Conservation (phyloP, 306 rosid species). For the Rosa persica region DNA sequence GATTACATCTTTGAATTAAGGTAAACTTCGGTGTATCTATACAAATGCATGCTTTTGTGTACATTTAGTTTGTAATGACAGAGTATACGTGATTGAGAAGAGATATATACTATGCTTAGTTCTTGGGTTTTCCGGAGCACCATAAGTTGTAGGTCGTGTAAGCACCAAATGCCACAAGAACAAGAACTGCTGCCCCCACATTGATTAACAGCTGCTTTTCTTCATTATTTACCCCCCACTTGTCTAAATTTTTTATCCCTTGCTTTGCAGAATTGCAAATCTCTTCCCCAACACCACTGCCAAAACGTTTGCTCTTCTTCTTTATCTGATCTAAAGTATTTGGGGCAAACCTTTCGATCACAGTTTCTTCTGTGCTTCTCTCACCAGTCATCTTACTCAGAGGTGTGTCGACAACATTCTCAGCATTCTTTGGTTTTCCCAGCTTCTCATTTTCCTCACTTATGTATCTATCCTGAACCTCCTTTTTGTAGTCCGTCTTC, state of each 20-base stretch:
- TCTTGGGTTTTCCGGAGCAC: conserved; percentile 25
- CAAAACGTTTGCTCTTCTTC: conserved; percentile 4
- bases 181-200: conserved; percentile 52
- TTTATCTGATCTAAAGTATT: conserved; percentile 23
- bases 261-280: conserved; percentile 6
- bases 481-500: neutral
- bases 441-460: conserved; percentile 23
- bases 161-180: conserved; percentile 52
- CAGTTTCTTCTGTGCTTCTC: conserved; percentile 21
- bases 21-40: neutral
- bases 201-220: conserved; percentile 40
- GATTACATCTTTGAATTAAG: neutral
- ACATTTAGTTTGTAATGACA: neutral
- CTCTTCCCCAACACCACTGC: neutral
- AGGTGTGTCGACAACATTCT: conserved; percentile 17
- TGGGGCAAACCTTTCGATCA: conserved; percentile 11
- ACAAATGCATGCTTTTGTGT: neutral
- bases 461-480: neutral
- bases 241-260: conserved; percentile 24
- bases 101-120: neutral
- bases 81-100: neutral
- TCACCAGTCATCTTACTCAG: conserved; percentile 4
- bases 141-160: conserved; percentile 34
- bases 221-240: conserved; percentile 29
- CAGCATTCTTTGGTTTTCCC: conserved; percentile 23